Percentiles rank a stretch among this genome's conserved stretches.
Evolutionary conservation across 345 rosid species (phyloP).

Genomic region (Eucalyptus regnans): DNA sequence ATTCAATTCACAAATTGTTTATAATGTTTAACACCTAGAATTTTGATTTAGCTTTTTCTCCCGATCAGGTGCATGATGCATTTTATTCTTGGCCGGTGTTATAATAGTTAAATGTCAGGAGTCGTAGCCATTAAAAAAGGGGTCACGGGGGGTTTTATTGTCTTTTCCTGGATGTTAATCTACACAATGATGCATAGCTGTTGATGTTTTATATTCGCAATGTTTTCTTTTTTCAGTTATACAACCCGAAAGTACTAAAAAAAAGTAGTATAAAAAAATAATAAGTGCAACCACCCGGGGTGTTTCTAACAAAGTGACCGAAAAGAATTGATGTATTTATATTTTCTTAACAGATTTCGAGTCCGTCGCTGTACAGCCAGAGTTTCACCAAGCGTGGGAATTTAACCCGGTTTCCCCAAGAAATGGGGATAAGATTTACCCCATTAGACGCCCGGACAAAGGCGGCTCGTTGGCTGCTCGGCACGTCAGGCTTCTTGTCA

Average conservation of each 20-base stretch:
- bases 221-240: no score
- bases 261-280: no score
- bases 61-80: neutral
- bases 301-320: neutral
- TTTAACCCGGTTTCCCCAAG: neutral
- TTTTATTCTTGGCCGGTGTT: neutral
- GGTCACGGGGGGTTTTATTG: no score
- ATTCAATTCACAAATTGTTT: neutral
- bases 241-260: neutral
- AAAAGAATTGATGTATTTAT: no score
- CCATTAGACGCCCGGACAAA: slow-evolving; percentile 49
- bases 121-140: neutral
- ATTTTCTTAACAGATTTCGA: neutral
- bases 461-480: slow-evolving; percentile 36
- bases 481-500: slow-evolving; percentile 31
- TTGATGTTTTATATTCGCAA: no score
- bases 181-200: neutral
- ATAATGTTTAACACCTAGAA: rapidly evolving
- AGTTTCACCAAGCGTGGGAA: no score
- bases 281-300: neutral
- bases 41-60: neutral
- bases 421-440: neutral
- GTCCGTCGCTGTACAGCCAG: neutral
- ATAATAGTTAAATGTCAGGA: neutral
- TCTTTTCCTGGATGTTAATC: neutral